Base-by-base conservation (phyloP, 345 rosid species). In the Tarenaya hassleriana region DNA sequence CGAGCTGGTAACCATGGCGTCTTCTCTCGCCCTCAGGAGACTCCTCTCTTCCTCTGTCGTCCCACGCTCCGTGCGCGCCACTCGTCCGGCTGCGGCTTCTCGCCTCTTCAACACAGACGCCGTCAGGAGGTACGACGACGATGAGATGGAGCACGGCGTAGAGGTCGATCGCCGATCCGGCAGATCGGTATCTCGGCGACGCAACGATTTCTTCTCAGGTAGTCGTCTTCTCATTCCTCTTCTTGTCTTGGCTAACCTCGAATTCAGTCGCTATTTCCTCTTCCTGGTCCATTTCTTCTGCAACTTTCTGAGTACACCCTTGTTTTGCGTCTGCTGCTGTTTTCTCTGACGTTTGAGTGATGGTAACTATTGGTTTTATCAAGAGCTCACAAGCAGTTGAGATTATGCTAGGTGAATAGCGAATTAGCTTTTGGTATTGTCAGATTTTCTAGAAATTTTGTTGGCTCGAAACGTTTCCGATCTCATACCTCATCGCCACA, bases 151-250 rank as follows among this genome's bases (percentile, higher is more conserved):
- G 8, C 38, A 56, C 31, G 66, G 42, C 1, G 32, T 47, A 0
- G 72, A 65, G 24, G 0, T 71, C 2, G 62, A 66, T 29, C 62
- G 60, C 4, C 64, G 59, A 16, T 50, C 63, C 8, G 53, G 13
- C 40, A 62, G 75, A 32, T 55, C 68, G 16, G 58, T 57, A 46
- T 31, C 79, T 55, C 72, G 76, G 32, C 66, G 72, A 15, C 65
- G 75, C 39, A 74, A 55, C 47, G 72, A 64, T 39, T 47, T 75
- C 49, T 64, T 76, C 55, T 19, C 82, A 50, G 78, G 86, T 80
- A 72, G 55, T 55, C 14, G 38, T 61, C 46, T 47, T 32, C 52
- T 44, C 5, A 2, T 14, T 19, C 10, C 18, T 37, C 19, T 2
- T 12, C 5, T 16, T 16, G 57, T 19, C 37, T 34, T 10, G 2